Evolutionary conservation across 2,329 filamentous ascomycete genomes (phyloP).

Genomic region (Monosporascus cannonballus): DNA sequence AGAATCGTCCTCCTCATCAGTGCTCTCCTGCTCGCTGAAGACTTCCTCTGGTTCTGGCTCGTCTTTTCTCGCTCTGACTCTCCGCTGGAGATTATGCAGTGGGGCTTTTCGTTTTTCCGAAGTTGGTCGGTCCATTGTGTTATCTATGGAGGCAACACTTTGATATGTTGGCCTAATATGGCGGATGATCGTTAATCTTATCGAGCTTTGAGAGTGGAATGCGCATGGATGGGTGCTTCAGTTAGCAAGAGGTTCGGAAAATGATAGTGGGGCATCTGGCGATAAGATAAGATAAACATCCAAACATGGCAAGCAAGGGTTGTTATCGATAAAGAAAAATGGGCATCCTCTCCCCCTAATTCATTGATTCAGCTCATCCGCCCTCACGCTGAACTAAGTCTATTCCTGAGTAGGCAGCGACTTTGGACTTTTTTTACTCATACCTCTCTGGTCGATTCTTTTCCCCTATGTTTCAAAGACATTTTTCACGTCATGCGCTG

Average conservation of each 20-base stretch:
- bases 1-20: constrained; percentile 26
- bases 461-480: not conserved
- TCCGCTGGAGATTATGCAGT: constrained; percentile 31
- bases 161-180: not conserved
- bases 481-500: not conserved
- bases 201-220: not conserved
- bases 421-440: not conserved
- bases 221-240: too few species aligned
- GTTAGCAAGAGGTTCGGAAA: not conserved
- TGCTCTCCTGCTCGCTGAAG: constrained; percentile 25
- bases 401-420: too few species aligned
- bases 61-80: constrained; percentile 38
- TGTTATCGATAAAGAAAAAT: not conserved
- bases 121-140: constrained; percentile 14
- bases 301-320: not conserved
- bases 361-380: not conserved
- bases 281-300: not conserved
- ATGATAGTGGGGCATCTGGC: not conserved
- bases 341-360: not conserved
- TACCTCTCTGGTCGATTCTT: not conserved
- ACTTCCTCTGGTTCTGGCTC: constrained; percentile 34
- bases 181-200: not conserved
- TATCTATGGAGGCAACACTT: not conserved
- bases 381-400: too few species aligned
- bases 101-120: constrained; percentile 36